Evolutionary conservation across 495 filamentous ascomycete species (phyloP).

Genomic region (Trichoderma orchidacearum): DNA sequence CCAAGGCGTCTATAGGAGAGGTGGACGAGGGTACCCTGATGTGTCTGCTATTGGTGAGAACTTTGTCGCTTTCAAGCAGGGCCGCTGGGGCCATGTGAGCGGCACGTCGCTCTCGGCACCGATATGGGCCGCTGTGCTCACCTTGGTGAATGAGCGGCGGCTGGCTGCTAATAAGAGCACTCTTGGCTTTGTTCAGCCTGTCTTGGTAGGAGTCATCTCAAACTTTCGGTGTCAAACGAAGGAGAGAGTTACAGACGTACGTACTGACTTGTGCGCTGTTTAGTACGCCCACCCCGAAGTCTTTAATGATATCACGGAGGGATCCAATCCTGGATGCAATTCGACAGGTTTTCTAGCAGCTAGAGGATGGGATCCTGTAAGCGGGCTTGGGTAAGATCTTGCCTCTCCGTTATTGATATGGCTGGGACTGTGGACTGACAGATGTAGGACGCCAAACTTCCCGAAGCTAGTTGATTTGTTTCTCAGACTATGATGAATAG

Average conservation of each 20-base stretch:
- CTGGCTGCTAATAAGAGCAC: conserved; percentile 33
- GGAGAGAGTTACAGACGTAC: neutral
- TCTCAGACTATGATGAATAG: too few relatives aligned
- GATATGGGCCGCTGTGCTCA: conserved; percentile 32
- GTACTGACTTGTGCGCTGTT: too few relatives aligned
- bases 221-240: neutral
- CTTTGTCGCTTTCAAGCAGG: conserved; percentile 24
- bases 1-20: conserved; percentile 32
- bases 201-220: neutral
- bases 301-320: conserved; percentile 33
- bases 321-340: conserved; percentile 30
- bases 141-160: conserved; percentile 43
- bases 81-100: conserved; percentile 24
- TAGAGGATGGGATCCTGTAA: conserved; percentile 35
- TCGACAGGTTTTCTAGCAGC: conserved; percentile 34
- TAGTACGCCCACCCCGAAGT: conserved; percentile 11
- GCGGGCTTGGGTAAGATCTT: conserved; percentile 26
- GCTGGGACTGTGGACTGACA: too few relatives aligned
- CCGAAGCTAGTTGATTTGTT: too few relatives aligned
- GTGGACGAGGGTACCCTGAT: conserved; percentile 51
- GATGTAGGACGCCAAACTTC: too few relatives aligned
- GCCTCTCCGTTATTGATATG: too few relatives aligned
- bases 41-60: conserved; percentile 48
- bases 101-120: conserved; percentile 23
- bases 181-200: conserved; percentile 45